A percentile compares a stretch with the other conserved stretches of the same genome.
phyloP scores from a whole-genome alignment of 1,284 basidiomycete genomes.

The Leccinum subatratum region DNA sequence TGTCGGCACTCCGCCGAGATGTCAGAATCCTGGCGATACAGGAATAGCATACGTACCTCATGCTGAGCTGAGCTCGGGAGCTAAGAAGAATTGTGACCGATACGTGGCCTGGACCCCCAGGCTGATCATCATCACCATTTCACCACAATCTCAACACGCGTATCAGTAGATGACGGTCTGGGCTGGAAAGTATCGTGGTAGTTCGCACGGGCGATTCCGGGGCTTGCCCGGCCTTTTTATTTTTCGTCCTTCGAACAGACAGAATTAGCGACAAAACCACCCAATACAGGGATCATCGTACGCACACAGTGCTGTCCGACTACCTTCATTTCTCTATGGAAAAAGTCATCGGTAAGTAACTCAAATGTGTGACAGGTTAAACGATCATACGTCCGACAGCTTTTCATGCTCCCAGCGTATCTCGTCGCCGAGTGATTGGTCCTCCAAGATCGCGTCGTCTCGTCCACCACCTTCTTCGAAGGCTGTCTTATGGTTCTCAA shows the following conservation, averaged over 20 bases:
- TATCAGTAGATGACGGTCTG: background rate
- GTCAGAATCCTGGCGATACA: constrained; percentile 1
- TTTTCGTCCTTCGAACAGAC: background rate
- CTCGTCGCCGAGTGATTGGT: background rate
- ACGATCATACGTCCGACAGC: background rate
- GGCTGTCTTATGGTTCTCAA: constrained; percentile 78
- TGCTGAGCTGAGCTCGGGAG: background rate
- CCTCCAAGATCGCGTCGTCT: constrained; percentile 39
- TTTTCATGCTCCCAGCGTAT: background rate
- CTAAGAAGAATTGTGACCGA: background rate
- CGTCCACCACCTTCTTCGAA: constrained; percentile 69
- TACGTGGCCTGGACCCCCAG: background rate
- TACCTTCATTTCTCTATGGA: background rate
- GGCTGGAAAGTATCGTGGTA: background rate
- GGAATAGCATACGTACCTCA: background rate
- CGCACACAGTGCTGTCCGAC: background rate
- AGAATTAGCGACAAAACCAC: background rate
- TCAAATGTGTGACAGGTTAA: background rate
- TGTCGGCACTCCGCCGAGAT: background rate
- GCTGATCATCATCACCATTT: background rate
- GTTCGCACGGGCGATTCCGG: background rate
- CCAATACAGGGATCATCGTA: background rate
- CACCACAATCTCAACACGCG: background rate
- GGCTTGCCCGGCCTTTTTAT: background rate
- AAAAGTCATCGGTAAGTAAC: background rate